Evolutionary conservation across 1,284 basidiomycete genomes (phyloP).

Genomic region (Trichosporon sp.): DNA sequence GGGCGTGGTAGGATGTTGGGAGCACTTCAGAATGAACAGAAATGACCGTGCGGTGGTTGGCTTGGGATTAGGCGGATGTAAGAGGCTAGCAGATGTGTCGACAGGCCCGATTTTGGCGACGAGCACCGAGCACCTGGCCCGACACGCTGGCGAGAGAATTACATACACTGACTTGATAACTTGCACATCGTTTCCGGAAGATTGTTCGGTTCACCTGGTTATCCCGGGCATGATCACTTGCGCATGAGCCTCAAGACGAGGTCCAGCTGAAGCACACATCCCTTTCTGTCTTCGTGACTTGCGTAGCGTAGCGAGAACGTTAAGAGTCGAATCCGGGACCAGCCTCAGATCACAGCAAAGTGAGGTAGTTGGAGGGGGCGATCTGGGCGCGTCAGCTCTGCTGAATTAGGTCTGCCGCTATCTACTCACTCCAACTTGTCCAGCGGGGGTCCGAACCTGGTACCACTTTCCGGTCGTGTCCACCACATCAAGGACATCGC

Average conservation of each 20-base stretch:
- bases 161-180: neutral
- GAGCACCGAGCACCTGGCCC: neutral
- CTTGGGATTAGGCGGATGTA: neutral
- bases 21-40: neutral
- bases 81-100: neutral
- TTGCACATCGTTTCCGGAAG: neutral
- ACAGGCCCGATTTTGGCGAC: too few species aligned
- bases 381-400: slow-evolving; percentile 28
- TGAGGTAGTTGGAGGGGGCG: slow-evolving; percentile 46
- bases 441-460: slow-evolving; percentile 83
- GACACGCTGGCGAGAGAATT: neutral
- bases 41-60: neutral
- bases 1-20: neutral
- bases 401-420: neutral
- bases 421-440: slow-evolving; percentile 61
- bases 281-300: neutral
- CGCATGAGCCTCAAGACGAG: neutral
- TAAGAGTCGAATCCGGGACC: neutral
- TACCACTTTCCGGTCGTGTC: slow-evolving; percentile 95
- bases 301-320: neutral
- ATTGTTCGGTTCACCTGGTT: neutral
- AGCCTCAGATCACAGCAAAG: slow-evolving; percentile 20
- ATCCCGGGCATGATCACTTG: neutral
- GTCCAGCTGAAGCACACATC: neutral
- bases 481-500: slow-evolving; percentile 87